These are phyloP conservation scores for Amylocarpus encephaloides DNA, from an alignment of 2,329 filamentous ascomycete genomes.

Conservation along the genomic window DNA sequence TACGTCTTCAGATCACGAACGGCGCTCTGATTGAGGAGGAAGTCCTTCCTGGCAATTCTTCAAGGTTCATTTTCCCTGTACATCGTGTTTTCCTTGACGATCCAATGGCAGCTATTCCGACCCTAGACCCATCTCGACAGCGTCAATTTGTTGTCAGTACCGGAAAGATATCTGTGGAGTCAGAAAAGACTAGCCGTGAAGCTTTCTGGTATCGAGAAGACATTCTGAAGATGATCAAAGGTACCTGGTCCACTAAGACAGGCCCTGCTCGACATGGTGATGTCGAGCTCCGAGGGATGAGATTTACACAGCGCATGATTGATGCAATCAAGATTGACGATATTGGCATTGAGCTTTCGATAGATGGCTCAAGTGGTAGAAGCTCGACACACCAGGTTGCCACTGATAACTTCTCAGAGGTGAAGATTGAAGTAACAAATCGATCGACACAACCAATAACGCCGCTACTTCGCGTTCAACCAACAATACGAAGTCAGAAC, in stretches of 20 bases:
- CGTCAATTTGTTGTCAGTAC: conserved; percentile 89
- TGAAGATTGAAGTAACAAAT: conserved; percentile 70
- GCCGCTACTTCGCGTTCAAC: conserved; percentile 69
- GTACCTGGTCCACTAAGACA: conserved; percentile 59
- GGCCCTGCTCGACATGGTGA: conserved; percentile 52
- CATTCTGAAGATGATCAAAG: conserved; percentile 64
- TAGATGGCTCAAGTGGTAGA: conserved; percentile 32
- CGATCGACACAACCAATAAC: conserved; percentile 60
- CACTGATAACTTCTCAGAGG: conserved; percentile 60
- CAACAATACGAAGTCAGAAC: conserved; percentile 63
- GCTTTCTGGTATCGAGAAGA: conserved; percentile 88
- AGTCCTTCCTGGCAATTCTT: conserved; percentile 62
- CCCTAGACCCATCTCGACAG: conserved; percentile 72
- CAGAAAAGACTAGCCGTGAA: conserved; percentile 70
- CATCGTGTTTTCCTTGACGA: conserved; percentile 71
- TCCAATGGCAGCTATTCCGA: conserved; percentile 70
- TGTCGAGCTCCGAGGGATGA: conserved; percentile 70
- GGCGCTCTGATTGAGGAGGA: conserved; percentile 37
- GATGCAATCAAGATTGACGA: conserved; percentile 78
- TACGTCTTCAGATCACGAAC: conserved; percentile 46
- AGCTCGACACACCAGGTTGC: conserved; percentile 27
- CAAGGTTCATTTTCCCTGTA: conserved; percentile 68
- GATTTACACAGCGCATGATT: conserved; percentile 71
- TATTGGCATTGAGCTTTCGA: conserved; percentile 58
- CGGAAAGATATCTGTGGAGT: conserved; percentile 70